These are phyloP conservation scores for Fusarium nanum DNA, from an alignment of 2,329 filamentous ascomycete species.

Conservation along the genomic window DNA sequence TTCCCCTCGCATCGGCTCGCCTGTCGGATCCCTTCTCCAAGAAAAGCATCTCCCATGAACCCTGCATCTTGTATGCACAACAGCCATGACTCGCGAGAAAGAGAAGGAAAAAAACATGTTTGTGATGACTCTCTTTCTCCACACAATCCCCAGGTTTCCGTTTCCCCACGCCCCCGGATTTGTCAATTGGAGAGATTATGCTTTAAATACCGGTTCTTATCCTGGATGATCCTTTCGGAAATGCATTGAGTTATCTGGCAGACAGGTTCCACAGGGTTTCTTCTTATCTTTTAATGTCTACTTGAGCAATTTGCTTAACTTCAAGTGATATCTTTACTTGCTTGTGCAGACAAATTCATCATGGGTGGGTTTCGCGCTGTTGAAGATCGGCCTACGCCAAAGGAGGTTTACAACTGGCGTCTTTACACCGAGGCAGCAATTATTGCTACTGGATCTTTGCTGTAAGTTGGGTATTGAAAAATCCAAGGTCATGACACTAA, in stretches of 20 bases:
- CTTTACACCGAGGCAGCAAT: slow-evolving; percentile 61
- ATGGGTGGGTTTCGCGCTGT: slow-evolving; percentile 59
- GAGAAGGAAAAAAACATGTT: slow-evolving; percentile 21
- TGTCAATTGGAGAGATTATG: slow-evolving; percentile 15
- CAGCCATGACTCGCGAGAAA: neutral
- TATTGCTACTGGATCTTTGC: slow-evolving; percentile 60
- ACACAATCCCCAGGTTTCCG: slow-evolving; percentile 42
- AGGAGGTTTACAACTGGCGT: slow-evolving; percentile 66
- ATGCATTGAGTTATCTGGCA: neutral
- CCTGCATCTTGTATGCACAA: slow-evolving; percentile 8
- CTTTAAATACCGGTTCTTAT: slow-evolving; percentile 1
- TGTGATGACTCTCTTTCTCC: slow-evolving; percentile 27
- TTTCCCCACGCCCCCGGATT: slow-evolving; percentile 43
- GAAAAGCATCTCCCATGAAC: slow-evolving; percentile 4
- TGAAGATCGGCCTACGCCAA: slow-evolving; percentile 66
- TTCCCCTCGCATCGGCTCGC: slow-evolving; percentile 46
- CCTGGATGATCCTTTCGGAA: neutral
- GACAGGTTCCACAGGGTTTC: slow-evolving; percentile 1
- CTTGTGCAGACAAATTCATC: neutral
- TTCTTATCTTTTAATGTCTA: neutral
- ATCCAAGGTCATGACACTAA: neutral
- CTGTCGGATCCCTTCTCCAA: slow-evolving; percentile 38
- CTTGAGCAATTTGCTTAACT: neutral
- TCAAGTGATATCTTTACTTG: neutral
- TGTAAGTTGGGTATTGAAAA: slow-evolving; percentile 44